Evolutionary conservation across 140 eudicot genomes (phyloP).

Genomic region (Bidens hawaiensis): DNA sequence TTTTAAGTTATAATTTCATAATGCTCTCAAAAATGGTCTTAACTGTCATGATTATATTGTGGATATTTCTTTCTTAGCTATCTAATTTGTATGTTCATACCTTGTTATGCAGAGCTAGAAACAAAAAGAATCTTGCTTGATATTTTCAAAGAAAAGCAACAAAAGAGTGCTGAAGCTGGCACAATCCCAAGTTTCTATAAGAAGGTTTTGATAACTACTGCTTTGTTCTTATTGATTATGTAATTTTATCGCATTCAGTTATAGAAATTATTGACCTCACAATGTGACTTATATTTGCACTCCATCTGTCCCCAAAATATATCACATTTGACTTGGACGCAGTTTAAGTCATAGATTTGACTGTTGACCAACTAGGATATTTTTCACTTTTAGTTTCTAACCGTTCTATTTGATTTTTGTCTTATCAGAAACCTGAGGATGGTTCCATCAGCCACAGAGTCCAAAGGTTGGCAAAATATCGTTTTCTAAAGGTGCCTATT

Average conservation of each 20-base stretch:
- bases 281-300: neutral
- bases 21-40: constrained; percentile 8
- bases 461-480: constrained; percentile 95
- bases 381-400: constrained; percentile 1
- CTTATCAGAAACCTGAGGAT: constrained; percentile 85
- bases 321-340: neutral
- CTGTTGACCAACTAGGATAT: neutral
- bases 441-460: constrained; percentile 96
- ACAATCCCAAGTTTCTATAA: constrained; percentile 90
- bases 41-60: neutral
- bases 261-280: neutral
- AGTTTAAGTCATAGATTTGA: neutral
- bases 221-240: constrained; percentile 5
- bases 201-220: constrained; percentile 44
- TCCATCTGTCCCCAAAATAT: neutral
- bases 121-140: constrained; percentile 94
- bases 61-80: neutral
- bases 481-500: constrained; percentile 73
- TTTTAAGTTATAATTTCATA: neutral
- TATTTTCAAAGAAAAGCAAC: constrained; percentile 95
- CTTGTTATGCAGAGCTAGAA: constrained; percentile 77
- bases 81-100: constrained; percentile 10
- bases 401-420: constrained; percentile 7
- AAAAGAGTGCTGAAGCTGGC: constrained; percentile 89
- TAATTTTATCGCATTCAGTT: neutral